phyloP scores from a whole-genome alignment of 257 asterid genomes.

The Dorcoceras hygrometricum region DNA sequence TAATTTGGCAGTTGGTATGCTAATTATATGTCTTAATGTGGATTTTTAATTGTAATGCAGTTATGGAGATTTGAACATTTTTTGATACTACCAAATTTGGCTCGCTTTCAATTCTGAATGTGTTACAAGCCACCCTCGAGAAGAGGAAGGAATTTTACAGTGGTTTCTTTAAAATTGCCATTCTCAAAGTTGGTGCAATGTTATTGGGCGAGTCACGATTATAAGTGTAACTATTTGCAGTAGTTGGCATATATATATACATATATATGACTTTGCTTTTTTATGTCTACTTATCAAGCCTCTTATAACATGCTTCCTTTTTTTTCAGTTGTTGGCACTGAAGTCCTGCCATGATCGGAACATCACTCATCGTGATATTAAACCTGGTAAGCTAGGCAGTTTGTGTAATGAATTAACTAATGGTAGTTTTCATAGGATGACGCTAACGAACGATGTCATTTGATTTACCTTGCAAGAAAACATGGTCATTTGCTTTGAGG shows the following conservation, averaged over 20 bases:
- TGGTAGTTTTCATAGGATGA: constrained; percentile 12
- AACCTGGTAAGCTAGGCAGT: constrained; percentile 70
- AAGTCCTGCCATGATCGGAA: constrained; percentile 93
- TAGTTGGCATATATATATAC: not conserved
- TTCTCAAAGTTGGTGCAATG: too few relatives aligned
- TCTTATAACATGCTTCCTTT: constrained; percentile 27
- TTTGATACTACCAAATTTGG: not conserved
- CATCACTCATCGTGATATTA: constrained; percentile 94
- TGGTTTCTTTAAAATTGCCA: too few relatives aligned
- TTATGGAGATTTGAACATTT: constrained; percentile 13
- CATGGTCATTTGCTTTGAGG: constrained; percentile 94
- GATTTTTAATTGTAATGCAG: not conserved
- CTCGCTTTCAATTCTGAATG: not conserved
- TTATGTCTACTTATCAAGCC: constrained; percentile 7
- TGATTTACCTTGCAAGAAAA: constrained; percentile 55
- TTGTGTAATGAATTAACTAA: constrained; percentile 6
- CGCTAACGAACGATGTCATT: constrained; percentile 25
- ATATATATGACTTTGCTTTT: not conserved
- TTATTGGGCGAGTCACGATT: too few relatives aligned
- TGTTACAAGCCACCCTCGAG: not conserved
- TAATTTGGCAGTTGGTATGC: constrained; percentile 87
- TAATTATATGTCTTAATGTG: constrained; percentile 12
- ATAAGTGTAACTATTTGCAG: too few relatives aligned
- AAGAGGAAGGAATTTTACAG: too few relatives aligned
- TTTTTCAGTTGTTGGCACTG: constrained; percentile 75